phyloP scores from a whole-genome alignment of 257 asterid species.

The Jacaranda mimosifolia region DNA sequence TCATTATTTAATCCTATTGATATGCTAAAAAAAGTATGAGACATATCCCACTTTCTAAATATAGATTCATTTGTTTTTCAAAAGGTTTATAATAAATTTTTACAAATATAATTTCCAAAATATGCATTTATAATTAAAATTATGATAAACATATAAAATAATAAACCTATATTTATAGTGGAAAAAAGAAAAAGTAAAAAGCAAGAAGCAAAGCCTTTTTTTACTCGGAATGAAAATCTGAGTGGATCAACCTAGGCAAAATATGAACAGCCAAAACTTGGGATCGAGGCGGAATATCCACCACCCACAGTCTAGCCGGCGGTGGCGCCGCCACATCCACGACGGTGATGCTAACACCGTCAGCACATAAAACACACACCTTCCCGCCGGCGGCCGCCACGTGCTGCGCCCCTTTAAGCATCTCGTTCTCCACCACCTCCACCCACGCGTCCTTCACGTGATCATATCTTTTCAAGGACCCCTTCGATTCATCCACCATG shows the following conservation, averaged over 20 bases:
- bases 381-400: slow-evolving; percentile 67
- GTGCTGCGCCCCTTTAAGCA: slow-evolving; percentile 64
- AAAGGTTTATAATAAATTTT: not conserved
- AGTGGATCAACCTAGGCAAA: slow-evolving; percentile 62
- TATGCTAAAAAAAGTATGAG: no score
- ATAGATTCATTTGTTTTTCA: not conserved
- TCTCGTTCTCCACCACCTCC: slow-evolving; percentile 45
- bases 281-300: slow-evolving; percentile 62
- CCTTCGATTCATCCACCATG: slow-evolving; percentile 73
- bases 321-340: slow-evolving; percentile 68
- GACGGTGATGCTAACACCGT: slow-evolving; percentile 53
- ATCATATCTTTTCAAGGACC: slow-evolving; percentile 59
- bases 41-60: no score
- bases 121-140: not conserved
- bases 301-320: slow-evolving; percentile 56
- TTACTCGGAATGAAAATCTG: slow-evolving; percentile 11
- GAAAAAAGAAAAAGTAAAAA: not conserved
- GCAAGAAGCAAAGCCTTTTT: not conserved
- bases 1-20: no score
- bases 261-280: slow-evolving; percentile 61
- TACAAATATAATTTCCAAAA: not conserved
- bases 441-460: slow-evolving; percentile 61
- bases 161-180: not conserved
- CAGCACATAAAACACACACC: slow-evolving; percentile 63
- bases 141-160: not conserved